Evolutionary conservation across 2,329 filamentous ascomycete genomes (phyloP).

Genomic region (Xylaria sp.): DNA sequence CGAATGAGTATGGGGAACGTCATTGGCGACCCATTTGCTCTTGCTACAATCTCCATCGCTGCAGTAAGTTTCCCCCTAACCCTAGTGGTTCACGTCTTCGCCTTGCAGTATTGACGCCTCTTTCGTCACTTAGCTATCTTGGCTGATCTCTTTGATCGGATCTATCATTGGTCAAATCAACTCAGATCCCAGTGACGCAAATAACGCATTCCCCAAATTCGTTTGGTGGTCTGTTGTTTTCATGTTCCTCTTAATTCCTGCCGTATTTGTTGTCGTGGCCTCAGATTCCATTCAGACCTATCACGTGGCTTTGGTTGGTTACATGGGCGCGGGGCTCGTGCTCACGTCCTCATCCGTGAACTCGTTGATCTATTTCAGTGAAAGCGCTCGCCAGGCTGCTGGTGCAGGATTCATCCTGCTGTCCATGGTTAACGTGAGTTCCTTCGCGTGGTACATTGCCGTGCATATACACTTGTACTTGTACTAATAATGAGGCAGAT

Average conservation of each 20-base stretch:
- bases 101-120: conserved; percentile 17
- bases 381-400: conserved; percentile 79
- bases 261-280: conserved; percentile 81
- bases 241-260: conserved; percentile 81
- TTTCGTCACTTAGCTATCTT: conserved; percentile 72
- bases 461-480: neutral
- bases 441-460: neutral
- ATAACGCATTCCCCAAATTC: conserved; percentile 73
- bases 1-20: conserved; percentile 84
- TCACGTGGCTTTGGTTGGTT: conserved; percentile 89
- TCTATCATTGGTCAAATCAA: conserved; percentile 75
- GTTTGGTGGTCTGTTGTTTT: conserved; percentile 92
- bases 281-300: conserved; percentile 87
- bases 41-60: conserved; percentile 91
- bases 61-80: conserved; percentile 66
- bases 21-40: conserved; percentile 92
- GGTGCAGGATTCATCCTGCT: conserved; percentile 93
- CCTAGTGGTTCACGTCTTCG: no score
- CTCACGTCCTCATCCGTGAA: conserved; percentile 88
- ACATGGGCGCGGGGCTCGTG: conserved; percentile 81
- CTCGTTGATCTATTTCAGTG: conserved; percentile 77
- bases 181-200: conserved; percentile 46
- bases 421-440: conserved; percentile 86
- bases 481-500: conserved; percentile 60
- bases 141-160: conserved; percentile 89